Base-by-base conservation (phyloP, 1,139 yeast species). In the Komagataea norvegica region DNA sequence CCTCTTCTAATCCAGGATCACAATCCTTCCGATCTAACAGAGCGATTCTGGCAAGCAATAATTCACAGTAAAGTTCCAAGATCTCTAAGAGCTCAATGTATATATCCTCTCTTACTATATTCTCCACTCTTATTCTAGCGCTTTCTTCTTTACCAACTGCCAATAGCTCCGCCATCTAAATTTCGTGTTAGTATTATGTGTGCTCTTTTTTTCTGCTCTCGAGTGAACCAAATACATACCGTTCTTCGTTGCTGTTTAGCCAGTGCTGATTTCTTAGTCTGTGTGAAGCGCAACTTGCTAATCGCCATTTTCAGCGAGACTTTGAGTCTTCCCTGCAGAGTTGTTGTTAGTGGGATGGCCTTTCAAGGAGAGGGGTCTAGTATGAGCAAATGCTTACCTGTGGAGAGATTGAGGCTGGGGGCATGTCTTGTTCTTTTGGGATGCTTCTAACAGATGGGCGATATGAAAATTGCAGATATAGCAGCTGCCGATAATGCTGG, bases 111-210 rank as follows among this genome's bases (percentile, higher is more conserved):
- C 91, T 72, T 20, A 89, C 85, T 42, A 88, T 75, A 52, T 85
- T 84, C 51, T 88, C 96, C 3, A 87, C 94, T 37, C 95, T 65
- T 42, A 88, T 87, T 43, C 74, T 73, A 16, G 96, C 96, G 52
- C 89, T 84, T 39, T 82, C 79, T 47, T 86, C 91, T 55, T 85
- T 86, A 6, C 89, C 88, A 33, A 67, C 70, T 6, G 70, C 65
- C 37, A 88, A 64, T 18, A 87, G 63, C 37, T 82, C 88, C 1
- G 95, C 95, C 64, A 84, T 68, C 60, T 67, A 3, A 4, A 8
- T 3, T 11, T n/a, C 4, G 7, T 25, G 33, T 25, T 25, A 25
- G 33, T 29, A 25, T 5, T 21, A 6, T n/a, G n/a, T n/a, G n/a
- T n/a, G n/a, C n/a, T n/a, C n/a, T n/a, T n/a, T n/a, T n/a, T n/a